These are phyloP conservation scores for Rhizophagus clarus DNA, from an alignment of 192 early-diverging fungal genomes.

Conservation along the genomic window DNA sequence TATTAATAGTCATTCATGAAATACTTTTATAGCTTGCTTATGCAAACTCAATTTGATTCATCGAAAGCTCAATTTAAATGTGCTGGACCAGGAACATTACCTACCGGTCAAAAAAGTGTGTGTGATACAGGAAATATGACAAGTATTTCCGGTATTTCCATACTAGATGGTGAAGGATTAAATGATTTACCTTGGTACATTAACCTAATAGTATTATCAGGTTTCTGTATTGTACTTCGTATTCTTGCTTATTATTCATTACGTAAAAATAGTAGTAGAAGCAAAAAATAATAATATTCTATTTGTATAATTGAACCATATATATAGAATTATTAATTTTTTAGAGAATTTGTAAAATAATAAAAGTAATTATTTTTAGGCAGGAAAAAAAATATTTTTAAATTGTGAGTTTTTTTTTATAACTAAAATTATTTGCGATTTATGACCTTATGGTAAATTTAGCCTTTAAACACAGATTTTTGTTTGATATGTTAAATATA, in stretches of 20 bases:
- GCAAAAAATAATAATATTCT: too few relatives aligned
- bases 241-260: background rate
- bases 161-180: background rate
- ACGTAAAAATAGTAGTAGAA: background rate
- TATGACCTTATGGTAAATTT: too few relatives aligned
- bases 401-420: too few relatives aligned
- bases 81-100: background rate
- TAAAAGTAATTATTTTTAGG: too few relatives aligned
- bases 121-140: background rate
- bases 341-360: too few relatives aligned
- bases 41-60: conserved; percentile 21
- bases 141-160: background rate
- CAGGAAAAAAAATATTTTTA: too few relatives aligned
- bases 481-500: too few relatives aligned
- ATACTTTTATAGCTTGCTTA: background rate
- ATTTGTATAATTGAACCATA: too few relatives aligned
- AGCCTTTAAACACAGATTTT: too few relatives aligned
- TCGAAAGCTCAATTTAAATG: background rate
- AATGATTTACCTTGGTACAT: background rate
- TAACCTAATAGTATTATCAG: too few relatives aligned
- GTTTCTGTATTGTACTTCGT: background rate
- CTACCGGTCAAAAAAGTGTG: background rate
- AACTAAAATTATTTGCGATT: too few relatives aligned
- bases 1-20: conserved; percentile 1
- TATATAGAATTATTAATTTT: too few relatives aligned